Evolutionary conservation across 192 early-diverging fungal species (phyloP), one percentile per base, ranked within the genome.

Genomic region (Lobosporangium transversale): DNA sequence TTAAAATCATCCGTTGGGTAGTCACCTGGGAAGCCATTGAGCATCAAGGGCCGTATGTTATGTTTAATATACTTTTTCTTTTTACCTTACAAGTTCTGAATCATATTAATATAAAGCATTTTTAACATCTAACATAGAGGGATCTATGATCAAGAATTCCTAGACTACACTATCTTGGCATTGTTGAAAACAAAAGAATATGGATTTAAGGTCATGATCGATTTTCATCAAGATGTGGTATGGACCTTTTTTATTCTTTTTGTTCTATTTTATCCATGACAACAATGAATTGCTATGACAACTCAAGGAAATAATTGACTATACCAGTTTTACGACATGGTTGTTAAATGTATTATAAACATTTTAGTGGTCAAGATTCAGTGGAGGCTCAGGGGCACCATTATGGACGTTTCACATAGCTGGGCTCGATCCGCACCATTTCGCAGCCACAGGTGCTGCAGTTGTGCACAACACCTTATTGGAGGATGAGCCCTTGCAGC

Each of bases 21-120:
- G 82, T 92, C 8, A 85, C 90, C 9, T 94, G 93, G 93, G 93
- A 94, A 68, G 86, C 93, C 2, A 59, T 94, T 26, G 86, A 86
- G 40, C 84, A 88, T 58, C 69, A 80, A 56, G 86, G 83, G 40
- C 86, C 84, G 82, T 86, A 76, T 51, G 80, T 76, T 37, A 32
- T 62, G 20, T 33, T 24, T 58, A 31, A 26, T 10, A 29, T 2
- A 12, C 17, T 9, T 18, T 27, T 18, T 18, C 17, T 21, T 47
- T 53, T 44, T 20, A 4, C 14, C 35, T 50, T 8, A 21, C 48
- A 50, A 8, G 15, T 24, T 21, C 23, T 35, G 15, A 21, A 17
- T 33, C 23, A 30, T 7, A 6, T 55, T 24, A 35, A 29, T 43
- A 44, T 49, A 20, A n/a, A 5, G 11, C 35, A 30, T 68, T 50